Base-by-base conservation (phyloP, 306 rosid genomes). In the Vachellia pachyceras region DNA sequence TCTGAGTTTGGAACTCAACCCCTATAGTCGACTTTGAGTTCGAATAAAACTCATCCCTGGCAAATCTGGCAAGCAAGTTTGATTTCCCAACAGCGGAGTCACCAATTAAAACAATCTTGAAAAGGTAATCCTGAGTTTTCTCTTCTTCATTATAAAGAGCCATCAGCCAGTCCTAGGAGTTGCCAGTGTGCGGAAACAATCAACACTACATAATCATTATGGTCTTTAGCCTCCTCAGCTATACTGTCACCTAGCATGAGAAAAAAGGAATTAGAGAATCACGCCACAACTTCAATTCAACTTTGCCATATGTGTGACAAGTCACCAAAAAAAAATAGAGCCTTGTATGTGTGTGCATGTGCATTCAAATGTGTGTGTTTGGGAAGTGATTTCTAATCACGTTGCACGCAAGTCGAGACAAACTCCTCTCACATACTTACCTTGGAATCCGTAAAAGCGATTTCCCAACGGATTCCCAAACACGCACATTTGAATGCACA, bases 1-100 rank as follows among this genome's bases (percentile, higher is more conserved):
- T 90, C 75, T 90, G 92, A 44, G 94, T 90, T 82, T 90, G 94
- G 84, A 90, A 90, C 83, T 90, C 94, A 55, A 90, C 94, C 72
- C 94, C 94, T 81, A 88, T 90, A 17, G 94, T 90, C 39, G 94
- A 90, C 83, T 90, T 90, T 36, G 92, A 90, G 83, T 85, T 90
- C 20, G 92, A 89, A 80, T 88, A 90, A 85, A 90, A 90, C 79
- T 90, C 92, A 78, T 88, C 89, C 80, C 92, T 87, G 77, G 94
- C 92, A 85, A 87, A 88, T 82, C 94, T 87, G 54, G 94, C 94
- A 42, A 90, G 94, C 89, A 90, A 82, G 78, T 90, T 90, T 64
- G 94, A 90, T 80, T 90, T 90, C 63, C 94, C 92, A 68, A 90
- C 92, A 3, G 94, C 92, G 41, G 94, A 90, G 64, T 90, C 94